Conservation (phyloP, 805 yeast genomes). For the Candida sakaeoensis region DNA sequence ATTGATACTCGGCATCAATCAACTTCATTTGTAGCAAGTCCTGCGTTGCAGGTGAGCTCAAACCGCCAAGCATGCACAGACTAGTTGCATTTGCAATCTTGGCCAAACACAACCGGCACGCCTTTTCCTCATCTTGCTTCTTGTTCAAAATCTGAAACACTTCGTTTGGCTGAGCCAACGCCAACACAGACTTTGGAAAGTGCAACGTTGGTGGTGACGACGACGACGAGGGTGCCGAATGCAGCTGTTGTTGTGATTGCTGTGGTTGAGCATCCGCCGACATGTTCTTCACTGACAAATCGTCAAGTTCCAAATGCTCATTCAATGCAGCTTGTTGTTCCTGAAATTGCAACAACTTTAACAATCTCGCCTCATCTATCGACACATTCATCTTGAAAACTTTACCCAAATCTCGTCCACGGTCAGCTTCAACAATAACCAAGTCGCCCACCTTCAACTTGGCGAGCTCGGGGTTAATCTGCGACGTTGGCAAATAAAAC, state of each 20-base stretch:
- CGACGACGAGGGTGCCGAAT: too few species aligned
- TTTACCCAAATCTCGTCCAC: constrained; percentile 75
- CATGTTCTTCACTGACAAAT: constrained; percentile 23
- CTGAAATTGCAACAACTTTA: constrained; percentile 62
- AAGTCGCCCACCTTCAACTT: constrained; percentile 53
- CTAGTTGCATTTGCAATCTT: constrained; percentile 45
- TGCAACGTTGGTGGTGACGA: constrained; percentile 47
- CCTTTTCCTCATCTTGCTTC: constrained; percentile 64
- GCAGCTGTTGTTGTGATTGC: too few species aligned
- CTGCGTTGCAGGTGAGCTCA: constrained; percentile 9
- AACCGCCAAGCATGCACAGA: constrained; percentile 5
- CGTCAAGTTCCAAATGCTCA: constrained; percentile 17
- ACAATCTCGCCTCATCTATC: constrained; percentile 61
- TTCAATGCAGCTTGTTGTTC: constrained; percentile 67
- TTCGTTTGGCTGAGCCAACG: constrained; percentile 61
- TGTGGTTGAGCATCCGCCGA: constrained; percentile 3
- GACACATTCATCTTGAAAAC: constrained; percentile 56
- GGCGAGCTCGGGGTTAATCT: constrained; percentile 13
- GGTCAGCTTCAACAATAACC: constrained; percentile 80
- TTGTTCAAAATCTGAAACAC: constrained; percentile 55
- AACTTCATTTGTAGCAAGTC: constrained; percentile 49
- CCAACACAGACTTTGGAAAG: constrained; percentile 64
- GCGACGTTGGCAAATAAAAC: constrained; percentile 51
- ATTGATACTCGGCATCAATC: constrained; percentile 76
- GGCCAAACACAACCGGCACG: constrained; percentile 56